These are phyloP conservation scores for Austroboletus festivus DNA, from an alignment of 768 basidiomycete species.

Conservation along the genomic window DNA sequence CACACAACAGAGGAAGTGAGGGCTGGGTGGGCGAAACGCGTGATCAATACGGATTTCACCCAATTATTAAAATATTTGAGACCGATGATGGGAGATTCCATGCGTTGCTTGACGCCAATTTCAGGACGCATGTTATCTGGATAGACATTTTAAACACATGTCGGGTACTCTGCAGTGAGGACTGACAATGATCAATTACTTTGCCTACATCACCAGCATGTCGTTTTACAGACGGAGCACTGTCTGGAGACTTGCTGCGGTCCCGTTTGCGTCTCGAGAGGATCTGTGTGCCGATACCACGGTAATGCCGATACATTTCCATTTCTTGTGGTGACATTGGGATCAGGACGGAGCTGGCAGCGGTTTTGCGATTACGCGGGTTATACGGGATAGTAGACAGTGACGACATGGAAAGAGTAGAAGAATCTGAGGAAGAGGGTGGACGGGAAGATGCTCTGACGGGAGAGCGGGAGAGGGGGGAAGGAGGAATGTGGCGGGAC, in stretches of 20 bases:
- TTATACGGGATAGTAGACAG: slow-evolving; percentile 55
- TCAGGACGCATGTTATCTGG: slow-evolving; percentile 93
- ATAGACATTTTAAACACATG: slow-evolving; percentile 3
- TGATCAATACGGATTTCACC: slow-evolving; percentile 97
- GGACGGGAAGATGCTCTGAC: slow-evolving; percentile 29
- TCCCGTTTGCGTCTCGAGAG: slow-evolving; percentile 56
- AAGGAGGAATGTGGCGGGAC: slow-evolving; percentile 27
- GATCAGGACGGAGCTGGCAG: slow-evolving; percentile 56
- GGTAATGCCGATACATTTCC: slow-evolving; percentile 53
- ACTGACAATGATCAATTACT: slow-evolving; percentile 77
- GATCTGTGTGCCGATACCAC: slow-evolving; percentile 53
- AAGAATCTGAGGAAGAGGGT: slow-evolving; percentile 34
- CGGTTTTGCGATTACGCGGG: slow-evolving; percentile 58
- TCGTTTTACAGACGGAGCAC: slow-evolving; percentile 46
- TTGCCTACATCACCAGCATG: slow-evolving; percentile 66
- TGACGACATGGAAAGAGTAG: slow-evolving; percentile 4
- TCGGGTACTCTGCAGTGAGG: slow-evolving; percentile 1
- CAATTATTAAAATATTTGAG: slow-evolving; percentile 99
- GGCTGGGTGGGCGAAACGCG: slow-evolving; percentile 78
- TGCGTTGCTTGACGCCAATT: slow-evolving; percentile 79
- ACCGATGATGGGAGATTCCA: slow-evolving; percentile 91
- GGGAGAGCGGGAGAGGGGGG: slow-evolving; percentile 29
- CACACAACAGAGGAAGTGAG: slow-evolving; percentile 41
- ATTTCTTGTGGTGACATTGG: slow-evolving; percentile 66
- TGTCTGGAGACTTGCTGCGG: slow-evolving; percentile 36